phyloP scores from a whole-genome alignment of 2,329 filamentous ascomycete genomes.

The Camptophora hylomeconis region DNA sequence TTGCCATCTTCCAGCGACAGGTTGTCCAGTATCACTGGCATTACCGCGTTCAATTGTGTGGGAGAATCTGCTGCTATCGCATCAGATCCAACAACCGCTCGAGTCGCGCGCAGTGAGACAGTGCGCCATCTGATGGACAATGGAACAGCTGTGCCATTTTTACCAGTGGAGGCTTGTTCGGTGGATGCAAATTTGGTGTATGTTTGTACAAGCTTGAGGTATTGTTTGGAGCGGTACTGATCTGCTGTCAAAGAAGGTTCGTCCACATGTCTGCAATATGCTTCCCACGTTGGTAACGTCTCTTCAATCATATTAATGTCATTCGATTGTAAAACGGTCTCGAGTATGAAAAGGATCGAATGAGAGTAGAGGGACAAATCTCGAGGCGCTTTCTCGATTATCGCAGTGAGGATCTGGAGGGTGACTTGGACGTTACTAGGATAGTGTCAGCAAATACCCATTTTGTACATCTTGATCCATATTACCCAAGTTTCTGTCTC shows the following conservation, averaged over 20 bases:
- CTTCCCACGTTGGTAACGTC: slow-evolving; percentile 71
- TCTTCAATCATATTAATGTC: slow-evolving; percentile 91
- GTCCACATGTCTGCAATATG: slow-evolving; percentile 81
- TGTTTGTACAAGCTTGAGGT: slow-evolving; percentile 64
- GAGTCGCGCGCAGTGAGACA: slow-evolving; percentile 64
- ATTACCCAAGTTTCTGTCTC: slow-evolving; percentile 74
- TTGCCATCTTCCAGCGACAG: slow-evolving; percentile 63
- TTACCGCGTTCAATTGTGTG: slow-evolving; percentile 62
- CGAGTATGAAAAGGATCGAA: slow-evolving; percentile 73
- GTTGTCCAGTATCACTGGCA: slow-evolving; percentile 79
- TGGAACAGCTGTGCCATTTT: slow-evolving; percentile 39
- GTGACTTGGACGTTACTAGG: slow-evolving; percentile 83
- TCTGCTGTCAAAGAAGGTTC: slow-evolving; percentile 74
- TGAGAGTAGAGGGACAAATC: slow-evolving; percentile 80
- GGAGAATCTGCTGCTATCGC: slow-evolving; percentile 61
- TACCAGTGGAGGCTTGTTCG: slow-evolving; percentile 28
- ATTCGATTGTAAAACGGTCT: slow-evolving; percentile 67
- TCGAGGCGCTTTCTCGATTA: slow-evolving; percentile 86
- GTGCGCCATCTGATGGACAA: slow-evolving; percentile 67
- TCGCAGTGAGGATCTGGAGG: slow-evolving; percentile 75
- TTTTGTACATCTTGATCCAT: too few relatives aligned
- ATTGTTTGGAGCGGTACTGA: slow-evolving; percentile 67
- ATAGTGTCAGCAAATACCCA: slow-evolving; percentile 4
- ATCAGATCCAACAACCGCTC: slow-evolving; percentile 67
- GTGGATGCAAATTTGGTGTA: slow-evolving; percentile 73